phyloP scores from a whole-genome alignment of 371 early-diverging fungal species.

The Saksenaea oblongispora region DNA sequence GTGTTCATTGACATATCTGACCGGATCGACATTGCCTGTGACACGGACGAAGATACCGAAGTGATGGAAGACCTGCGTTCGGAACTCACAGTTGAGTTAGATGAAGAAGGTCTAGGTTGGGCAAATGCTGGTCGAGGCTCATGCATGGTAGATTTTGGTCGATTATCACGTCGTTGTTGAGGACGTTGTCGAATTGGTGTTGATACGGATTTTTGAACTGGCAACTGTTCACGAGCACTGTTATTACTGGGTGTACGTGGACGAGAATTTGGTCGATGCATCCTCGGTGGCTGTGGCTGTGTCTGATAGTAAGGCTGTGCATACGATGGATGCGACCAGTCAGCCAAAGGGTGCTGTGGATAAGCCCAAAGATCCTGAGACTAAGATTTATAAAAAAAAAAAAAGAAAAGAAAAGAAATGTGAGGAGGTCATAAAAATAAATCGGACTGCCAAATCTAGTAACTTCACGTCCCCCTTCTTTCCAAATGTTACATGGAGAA shows the following conservation, averaged over 20 bases:
- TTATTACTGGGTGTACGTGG: constrained; percentile 24
- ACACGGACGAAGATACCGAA: constrained; percentile 33
- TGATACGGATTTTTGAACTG: constrained; percentile 33
- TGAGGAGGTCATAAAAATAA: constrained; percentile 13
- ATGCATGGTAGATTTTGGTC: constrained; percentile 12
- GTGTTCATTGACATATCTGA: constrained; percentile 30
- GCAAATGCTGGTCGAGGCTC: constrained; percentile 16
- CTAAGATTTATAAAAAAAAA: constrained; percentile 16
- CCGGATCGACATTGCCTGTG: constrained; percentile 23
- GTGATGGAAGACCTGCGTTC: constrained; percentile 36
- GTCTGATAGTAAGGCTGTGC: constrained; percentile 19
- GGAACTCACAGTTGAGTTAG: constrained; percentile 12
- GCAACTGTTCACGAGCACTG: constrained; percentile 16
- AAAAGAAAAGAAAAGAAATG: constrained; percentile 16
- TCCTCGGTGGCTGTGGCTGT: constrained; percentile 15
- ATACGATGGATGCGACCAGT: constrained; percentile 10
- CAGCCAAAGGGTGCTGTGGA: constrained; percentile 11
- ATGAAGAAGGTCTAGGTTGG: constrained; percentile 13
- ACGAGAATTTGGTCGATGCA: constrained; percentile 14
- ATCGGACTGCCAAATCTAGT: constrained; percentile 7
- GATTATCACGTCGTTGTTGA: constrained; percentile 4
- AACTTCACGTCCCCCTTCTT: constrained; percentile 6
- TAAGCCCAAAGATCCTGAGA: constrained; percentile 24
- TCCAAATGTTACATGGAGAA: constrained; percentile 7
- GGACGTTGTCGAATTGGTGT: constrained; percentile 19